Base-by-base conservation (phyloP, 257 asterid genomes). In the Euphrasia confusa region DNA sequence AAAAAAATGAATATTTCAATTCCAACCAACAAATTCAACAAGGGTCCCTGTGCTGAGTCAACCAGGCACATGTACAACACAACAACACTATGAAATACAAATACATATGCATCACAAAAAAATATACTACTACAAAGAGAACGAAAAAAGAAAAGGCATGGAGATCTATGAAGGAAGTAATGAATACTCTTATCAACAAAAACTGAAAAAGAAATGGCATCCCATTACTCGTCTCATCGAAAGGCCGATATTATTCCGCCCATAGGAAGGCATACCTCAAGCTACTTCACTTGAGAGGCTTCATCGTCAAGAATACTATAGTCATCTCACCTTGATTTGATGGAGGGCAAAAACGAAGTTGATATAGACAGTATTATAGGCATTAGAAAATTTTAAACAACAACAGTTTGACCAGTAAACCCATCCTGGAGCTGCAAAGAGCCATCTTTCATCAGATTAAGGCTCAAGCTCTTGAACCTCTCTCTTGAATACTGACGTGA, bases 401-500 rank as follows among this genome's bases (percentile, higher is more conserved):
- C 45, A 45, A 88, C 94, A 28, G 87, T 79, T 72, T 84, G 86
- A 58, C 93, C 88, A 0, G 88, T 87, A 63, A 80, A 68, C 28
- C 85, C 93, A 69, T 87, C 95, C 62, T 82, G 82, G 58, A 84
- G 86, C 76, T 79, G 94, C 71, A 87, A 66, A 44, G 95, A 87
- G n/a, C 94, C 93, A 68, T 87, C 93, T 70, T 78, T 87, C 95
- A 87, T 87, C 59, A 87, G 83, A 68, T 84, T 87, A 65, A 91
- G 83, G 76, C 95, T 82, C 65, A 87, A 69, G 72, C 94, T 87
- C 77, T 80, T 87, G 75, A 84, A 87, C 71, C 95, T 79, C 71
- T 87, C 95, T 67, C 95, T 79, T 2, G 93, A 87, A 70, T 84
- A 87, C 55, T 87, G 95, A n/a, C 95, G 74, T 3, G 95, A 87